These are phyloP conservation scores for Leccinellum rugosiceps DNA, from an alignment of 768 basidiomycete genomes.

Conservation along the genomic window DNA sequence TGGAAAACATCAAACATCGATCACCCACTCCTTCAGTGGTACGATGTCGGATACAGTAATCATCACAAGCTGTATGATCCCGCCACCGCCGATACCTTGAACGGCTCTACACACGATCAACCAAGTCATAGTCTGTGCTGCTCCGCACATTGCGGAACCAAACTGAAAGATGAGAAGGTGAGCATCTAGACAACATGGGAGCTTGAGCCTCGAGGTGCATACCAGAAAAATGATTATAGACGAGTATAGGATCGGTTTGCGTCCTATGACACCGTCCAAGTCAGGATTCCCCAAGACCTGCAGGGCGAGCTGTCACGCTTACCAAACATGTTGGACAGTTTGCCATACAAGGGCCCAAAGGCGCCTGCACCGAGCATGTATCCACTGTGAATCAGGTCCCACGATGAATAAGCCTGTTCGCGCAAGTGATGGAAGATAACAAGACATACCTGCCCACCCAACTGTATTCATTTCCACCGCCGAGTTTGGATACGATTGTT, in stretches of 20 bases:
- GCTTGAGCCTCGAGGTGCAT: slow-evolving; percentile 11
- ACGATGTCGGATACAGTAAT: slow-evolving; percentile 85
- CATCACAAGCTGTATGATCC: slow-evolving; percentile 71
- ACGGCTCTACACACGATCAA: slow-evolving; percentile 72
- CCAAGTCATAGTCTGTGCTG: slow-evolving; percentile 77
- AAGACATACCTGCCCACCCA: slow-evolving; percentile 66
- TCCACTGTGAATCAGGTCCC: slow-evolving; percentile 44
- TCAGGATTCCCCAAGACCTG: slow-evolving; percentile 20
- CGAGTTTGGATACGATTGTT: slow-evolving; percentile 63
- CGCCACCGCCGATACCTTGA: slow-evolving; percentile 83
- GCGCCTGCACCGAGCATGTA: slow-evolving; percentile 71
- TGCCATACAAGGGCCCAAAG: slow-evolving; percentile 73
- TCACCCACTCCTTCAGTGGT: slow-evolving; percentile 65
- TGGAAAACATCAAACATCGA: background rate
- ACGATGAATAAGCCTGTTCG: background rate
- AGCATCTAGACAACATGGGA: background rate
- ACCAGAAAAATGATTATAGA: slow-evolving; percentile 70
- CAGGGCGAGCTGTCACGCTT: background rate
- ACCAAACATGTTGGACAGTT: slow-evolving; percentile 62
- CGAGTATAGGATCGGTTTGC: slow-evolving; percentile 69
- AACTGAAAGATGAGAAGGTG: slow-evolving; percentile 38
- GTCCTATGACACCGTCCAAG: slow-evolving; percentile 33
- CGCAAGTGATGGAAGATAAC: background rate
- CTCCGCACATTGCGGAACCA: slow-evolving; percentile 78
- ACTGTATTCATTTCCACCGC: slow-evolving; percentile 60